Evolutionary conservation across 2,329 filamentous ascomycete genomes (phyloP).

Genomic region (Phoma sp.): DNA sequence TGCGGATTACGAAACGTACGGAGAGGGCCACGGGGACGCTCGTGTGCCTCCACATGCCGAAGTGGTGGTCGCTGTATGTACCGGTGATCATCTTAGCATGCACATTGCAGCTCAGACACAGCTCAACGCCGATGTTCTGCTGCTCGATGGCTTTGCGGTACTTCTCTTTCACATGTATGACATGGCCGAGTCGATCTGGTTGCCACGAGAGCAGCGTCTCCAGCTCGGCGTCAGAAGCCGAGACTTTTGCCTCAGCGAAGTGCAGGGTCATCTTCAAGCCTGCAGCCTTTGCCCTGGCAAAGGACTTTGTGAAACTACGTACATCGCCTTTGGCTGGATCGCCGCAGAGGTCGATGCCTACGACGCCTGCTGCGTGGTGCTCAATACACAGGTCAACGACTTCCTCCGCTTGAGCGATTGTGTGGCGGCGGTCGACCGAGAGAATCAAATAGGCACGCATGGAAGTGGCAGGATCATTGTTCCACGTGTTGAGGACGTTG

Average conservation of each 20-base stretch:
- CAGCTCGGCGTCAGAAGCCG: slow-evolving; percentile 66
- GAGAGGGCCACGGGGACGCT: slow-evolving; percentile 66
- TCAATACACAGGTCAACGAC: slow-evolving; percentile 68
- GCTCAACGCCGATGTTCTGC: slow-evolving; percentile 69
- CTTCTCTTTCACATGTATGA: slow-evolving; percentile 72
- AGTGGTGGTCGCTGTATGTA: slow-evolving; percentile 73
- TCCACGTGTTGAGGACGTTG: slow-evolving; percentile 64
- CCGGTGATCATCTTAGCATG: slow-evolving; percentile 74
- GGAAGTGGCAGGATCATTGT: slow-evolving; percentile 39
- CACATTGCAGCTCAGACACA: slow-evolving; percentile 84
- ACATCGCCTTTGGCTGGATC: slow-evolving; percentile 71
- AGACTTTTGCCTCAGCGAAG: slow-evolving; percentile 73
- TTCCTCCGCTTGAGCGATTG: slow-evolving; percentile 64
- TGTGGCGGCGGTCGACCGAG: slow-evolving; percentile 73
- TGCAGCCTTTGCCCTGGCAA: slow-evolving; percentile 61
- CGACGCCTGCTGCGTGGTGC: slow-evolving; percentile 63
- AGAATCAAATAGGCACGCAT: slow-evolving; percentile 73
- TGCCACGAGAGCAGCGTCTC: slow-evolving; percentile 67
- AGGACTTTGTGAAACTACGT: slow-evolving; percentile 64
- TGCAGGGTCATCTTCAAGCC: slow-evolving; percentile 74
- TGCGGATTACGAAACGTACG: slow-evolving; percentile 58
- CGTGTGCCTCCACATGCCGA: slow-evolving; percentile 71
- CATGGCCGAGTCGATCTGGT: slow-evolving; percentile 76
- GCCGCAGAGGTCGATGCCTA: slow-evolving; percentile 80
- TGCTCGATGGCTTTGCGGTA: slow-evolving; percentile 63